Base-by-base conservation (phyloP, 2,329 filamentous ascomycete species). In the Scortechinia acanthostroma region DNA sequence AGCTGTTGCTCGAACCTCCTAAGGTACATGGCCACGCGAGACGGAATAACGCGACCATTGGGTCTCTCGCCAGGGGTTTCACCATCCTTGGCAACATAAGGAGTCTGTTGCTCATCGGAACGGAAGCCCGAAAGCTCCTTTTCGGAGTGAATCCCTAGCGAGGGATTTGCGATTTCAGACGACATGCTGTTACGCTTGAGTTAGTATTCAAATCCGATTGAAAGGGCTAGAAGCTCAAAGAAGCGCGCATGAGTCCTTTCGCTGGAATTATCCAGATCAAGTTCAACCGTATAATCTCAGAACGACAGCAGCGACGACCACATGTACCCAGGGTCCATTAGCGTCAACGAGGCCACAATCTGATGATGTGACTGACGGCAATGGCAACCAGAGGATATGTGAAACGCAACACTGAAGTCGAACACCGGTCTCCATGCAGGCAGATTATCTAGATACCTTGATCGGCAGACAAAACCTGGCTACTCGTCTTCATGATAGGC, bases 351-450 rank as follows among this genome's bases (percentile, higher is more conserved):
- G 15, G 10, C 3, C 14, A n/a, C n/a, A n/a, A 4, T 17, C n/a
- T 20, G 42, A 45, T 21, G 21, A n/a, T 10, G 22, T n/a, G n/a
- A n/a, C n/a, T n/a, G n/a, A n/a, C n/a, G n/a, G n/a, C n/a, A n/a
- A n/a, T n/a, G n/a, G n/a, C n/a, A n/a, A n/a, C n/a, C n/a, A n/a
- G n/a, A n/a, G n/a, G n/a, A n/a, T n/a, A n/a, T n/a, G n/a, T n/a
- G n/a, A n/a, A n/a, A n/a, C n/a, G n/a, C n/a, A n/a, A n/a, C n/a
- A n/a, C n/a, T n/a, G n/a, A n/a, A n/a, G 52, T 48, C 60, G 61
- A 60, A 64, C 62, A 65, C 62, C 62, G 62, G 62, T 63, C 61
- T 58, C 55, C 59, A 63, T 61, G 62, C 61, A 58, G 54, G 55
- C 53, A 52, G 49, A 54, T 60, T 56, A 56, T 52, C 53, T 61